Evolutionary conservation across 495 filamentous ascomycete genomes (phyloP).

Genomic region (Aspergillus carlsbadensis): DNA sequence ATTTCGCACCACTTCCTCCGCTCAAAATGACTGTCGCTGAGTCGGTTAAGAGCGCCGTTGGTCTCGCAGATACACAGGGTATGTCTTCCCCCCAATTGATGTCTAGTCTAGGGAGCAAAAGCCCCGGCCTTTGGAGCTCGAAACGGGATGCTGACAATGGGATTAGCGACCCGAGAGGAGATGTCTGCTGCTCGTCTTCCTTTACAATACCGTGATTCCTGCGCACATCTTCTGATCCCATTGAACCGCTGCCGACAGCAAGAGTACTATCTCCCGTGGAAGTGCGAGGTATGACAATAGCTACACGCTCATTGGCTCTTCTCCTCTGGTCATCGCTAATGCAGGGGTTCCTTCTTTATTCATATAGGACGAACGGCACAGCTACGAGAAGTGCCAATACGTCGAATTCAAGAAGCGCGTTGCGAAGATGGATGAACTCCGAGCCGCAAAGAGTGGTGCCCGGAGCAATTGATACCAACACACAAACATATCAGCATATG

Average conservation of each 20-base stretch:
- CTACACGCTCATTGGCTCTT: not conserved
- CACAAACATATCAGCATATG: slow-evolving; percentile 16
- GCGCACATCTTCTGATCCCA: slow-evolving; percentile 89
- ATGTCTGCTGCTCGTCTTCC: slow-evolving; percentile 92
- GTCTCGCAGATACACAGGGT: slow-evolving; percentile 46
- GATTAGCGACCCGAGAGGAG: slow-evolving; percentile 72
- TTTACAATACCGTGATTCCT: slow-evolving; percentile 88
- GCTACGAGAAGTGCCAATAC: slow-evolving; percentile 99
- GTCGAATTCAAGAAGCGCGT: slow-evolving; percentile 98
- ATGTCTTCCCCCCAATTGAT: slow-evolving; percentile 29
- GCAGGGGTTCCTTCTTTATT: slow-evolving; percentile 7
- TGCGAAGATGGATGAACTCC: slow-evolving; percentile 95
- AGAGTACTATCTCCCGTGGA: slow-evolving; percentile 94
- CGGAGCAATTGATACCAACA: slow-evolving; percentile 73
- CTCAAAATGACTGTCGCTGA: slow-evolving; percentile 49
- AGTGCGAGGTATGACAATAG: slow-evolving; percentile 76
- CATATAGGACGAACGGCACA: slow-evolving; percentile 83
- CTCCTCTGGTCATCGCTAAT: not conserved
- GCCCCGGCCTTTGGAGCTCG: slow-evolving; percentile 2
- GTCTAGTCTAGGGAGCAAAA: not conserved
- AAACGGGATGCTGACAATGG: slow-evolving; percentile 16
- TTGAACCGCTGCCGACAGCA: slow-evolving; percentile 92
- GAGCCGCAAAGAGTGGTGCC: slow-evolving; percentile 78
- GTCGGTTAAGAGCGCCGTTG: slow-evolving; percentile 55
- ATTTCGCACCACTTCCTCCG: slow-evolving; percentile 17